Conservation (phyloP, 1,284 basidiomycete genomes). For the Polyporus tsugae region DNA sequence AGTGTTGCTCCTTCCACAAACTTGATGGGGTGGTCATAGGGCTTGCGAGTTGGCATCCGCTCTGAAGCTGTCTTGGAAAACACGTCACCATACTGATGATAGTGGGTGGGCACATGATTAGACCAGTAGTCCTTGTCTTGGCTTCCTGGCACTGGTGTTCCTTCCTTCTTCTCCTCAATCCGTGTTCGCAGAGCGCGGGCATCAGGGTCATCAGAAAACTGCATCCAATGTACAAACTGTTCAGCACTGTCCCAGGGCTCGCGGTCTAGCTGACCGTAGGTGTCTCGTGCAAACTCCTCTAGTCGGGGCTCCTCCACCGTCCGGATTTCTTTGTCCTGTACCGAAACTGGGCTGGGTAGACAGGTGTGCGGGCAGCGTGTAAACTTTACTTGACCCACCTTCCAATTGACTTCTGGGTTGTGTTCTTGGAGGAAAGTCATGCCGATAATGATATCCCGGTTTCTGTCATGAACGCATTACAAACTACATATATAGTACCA, state of each 20-base stretch:
- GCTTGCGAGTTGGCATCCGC: conserved; percentile 20
- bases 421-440: conserved; percentile 11
- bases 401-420: conserved; percentile 15
- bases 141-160: conserved; percentile 14
- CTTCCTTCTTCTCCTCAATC: conserved; percentile 7
- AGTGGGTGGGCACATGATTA: conserved; percentile 15
- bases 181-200: not conserved
- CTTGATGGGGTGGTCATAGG: conserved; percentile 31
- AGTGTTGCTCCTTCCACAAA: conserved; percentile 20
- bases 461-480: too few relatives aligned
- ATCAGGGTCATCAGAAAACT: not conserved
- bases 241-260: not conserved
- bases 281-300: not conserved
- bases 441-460: conserved; percentile 15
- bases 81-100: conserved; percentile 23
- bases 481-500: too few relatives aligned
- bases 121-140: not conserved
- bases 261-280: not conserved
- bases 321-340: not conserved
- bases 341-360: conserved; percentile 4
- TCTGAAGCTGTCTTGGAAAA: conserved; percentile 28
- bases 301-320: conserved; percentile 11
- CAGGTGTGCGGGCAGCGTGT: conserved; percentile 18
- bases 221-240: not conserved
- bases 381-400: conserved; percentile 13